Percentiles rank a stretch among this genome's conserved stretches.
Evolutionary conservation across 495 filamentous ascomycete genomes (phyloP).

Genomic region (Podospora australis): DNA sequence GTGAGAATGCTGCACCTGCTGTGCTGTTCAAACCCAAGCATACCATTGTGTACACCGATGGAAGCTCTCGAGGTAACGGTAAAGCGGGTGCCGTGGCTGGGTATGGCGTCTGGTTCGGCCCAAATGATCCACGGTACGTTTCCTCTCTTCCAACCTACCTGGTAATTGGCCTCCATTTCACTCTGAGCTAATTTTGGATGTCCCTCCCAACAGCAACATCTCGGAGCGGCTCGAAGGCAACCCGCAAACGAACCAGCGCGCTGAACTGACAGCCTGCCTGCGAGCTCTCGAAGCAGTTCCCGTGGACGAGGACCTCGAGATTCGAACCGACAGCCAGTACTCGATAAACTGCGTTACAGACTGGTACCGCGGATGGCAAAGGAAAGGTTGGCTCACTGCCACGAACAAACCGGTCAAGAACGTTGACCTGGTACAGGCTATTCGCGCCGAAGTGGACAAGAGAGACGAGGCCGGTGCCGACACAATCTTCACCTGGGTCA

Average conservation of each 20-base stretch:
- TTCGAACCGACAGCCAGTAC: slow-evolving; percentile 81
- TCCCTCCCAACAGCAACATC: slow-evolving; percentile 53
- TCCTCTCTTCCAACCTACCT: not conserved
- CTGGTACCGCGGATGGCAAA: slow-evolving; percentile 76
- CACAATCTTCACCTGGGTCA: slow-evolving; percentile 80
- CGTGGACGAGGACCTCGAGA: slow-evolving; percentile 50
- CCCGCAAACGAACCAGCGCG: slow-evolving; percentile 87
- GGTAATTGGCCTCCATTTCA: slow-evolving; percentile 3
- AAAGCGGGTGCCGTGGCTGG: slow-evolving; percentile 64
- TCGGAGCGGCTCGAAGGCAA: slow-evolving; percentile 71
- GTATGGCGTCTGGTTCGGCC: slow-evolving; percentile 82
- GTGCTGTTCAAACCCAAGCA: not conserved
- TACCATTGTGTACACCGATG: slow-evolving; percentile 78
- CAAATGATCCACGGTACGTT: slow-evolving; percentile 60
- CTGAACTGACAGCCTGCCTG: slow-evolving; percentile 81
- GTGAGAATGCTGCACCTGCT: not conserved
- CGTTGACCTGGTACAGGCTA: slow-evolving; percentile 69
- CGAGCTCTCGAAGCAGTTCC: slow-evolving; percentile 69
- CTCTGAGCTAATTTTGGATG: not conserved
- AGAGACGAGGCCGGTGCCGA: slow-evolving; percentile 52
- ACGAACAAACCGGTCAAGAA: slow-evolving; percentile 72
- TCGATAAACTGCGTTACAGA: slow-evolving; percentile 82
- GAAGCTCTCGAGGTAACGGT: slow-evolving; percentile 75
- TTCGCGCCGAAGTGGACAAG: slow-evolving; percentile 65
- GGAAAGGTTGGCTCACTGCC: slow-evolving; percentile 71